Evolutionary conservation across 768 basidiomycete genomes (phyloP).

Genomic region (Hypholoma sublateritium): DNA sequence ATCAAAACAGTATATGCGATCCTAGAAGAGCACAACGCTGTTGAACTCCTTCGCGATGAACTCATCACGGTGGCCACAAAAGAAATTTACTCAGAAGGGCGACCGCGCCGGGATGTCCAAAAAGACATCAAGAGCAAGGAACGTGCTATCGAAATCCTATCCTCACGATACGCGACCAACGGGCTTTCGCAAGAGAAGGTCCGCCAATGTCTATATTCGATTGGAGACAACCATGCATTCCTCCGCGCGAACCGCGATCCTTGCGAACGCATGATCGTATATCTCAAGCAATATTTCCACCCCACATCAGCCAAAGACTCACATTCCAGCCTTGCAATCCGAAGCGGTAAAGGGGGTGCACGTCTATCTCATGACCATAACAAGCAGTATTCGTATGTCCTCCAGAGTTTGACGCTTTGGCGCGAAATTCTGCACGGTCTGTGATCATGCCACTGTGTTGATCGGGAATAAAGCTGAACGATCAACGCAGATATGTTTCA

Average conservation of each 20-base stretch:
- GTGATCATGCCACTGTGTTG: slow-evolving; percentile 9
- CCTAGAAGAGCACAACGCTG: slow-evolving; percentile 61
- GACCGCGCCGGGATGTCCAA: slow-evolving; percentile 76
- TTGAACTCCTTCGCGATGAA: slow-evolving; percentile 75
- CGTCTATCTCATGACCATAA: slow-evolving; percentile 82
- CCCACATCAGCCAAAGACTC: slow-evolving; percentile 64
- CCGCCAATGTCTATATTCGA: slow-evolving; percentile 81
- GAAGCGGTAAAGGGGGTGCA: slow-evolving; percentile 78
- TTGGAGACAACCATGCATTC: slow-evolving; percentile 90
- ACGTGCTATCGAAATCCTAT: slow-evolving; percentile 77
- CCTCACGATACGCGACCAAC: slow-evolving; percentile 57
- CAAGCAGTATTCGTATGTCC: slow-evolving; percentile 83
- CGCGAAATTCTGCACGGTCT: slow-evolving; percentile 81
- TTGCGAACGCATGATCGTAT: slow-evolving; percentile 80
- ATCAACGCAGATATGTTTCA: slow-evolving; percentile 76
- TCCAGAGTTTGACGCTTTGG: slow-evolving; percentile 88
- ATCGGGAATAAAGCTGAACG: background rate
- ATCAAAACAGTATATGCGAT: slow-evolving; percentile 74
- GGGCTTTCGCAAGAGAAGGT: slow-evolving; percentile 65
- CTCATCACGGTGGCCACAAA: slow-evolving; percentile 75
- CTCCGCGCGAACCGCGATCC: slow-evolving; percentile 84
- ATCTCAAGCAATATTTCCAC: slow-evolving; percentile 76
- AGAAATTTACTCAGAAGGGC: slow-evolving; percentile 76
- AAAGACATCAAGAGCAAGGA: slow-evolving; percentile 84
- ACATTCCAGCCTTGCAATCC: slow-evolving; percentile 73